Evolutionary conservation across 192 early-diverging fungal species (phyloP).

Genomic region (Podila epicladia): DNA sequence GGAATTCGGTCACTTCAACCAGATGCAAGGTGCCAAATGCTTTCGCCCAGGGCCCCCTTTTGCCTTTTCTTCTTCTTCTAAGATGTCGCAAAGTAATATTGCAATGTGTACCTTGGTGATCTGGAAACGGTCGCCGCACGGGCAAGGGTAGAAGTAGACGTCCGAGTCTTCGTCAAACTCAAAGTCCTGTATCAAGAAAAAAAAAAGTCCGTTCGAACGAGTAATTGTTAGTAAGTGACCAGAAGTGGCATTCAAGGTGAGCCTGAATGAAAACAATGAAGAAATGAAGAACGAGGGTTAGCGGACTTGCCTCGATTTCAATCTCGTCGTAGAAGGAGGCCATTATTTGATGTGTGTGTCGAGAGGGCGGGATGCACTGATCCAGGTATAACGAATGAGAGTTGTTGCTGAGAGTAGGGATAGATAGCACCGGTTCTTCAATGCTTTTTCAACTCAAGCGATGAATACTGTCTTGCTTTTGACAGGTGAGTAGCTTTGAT

Average conservation of each 20-base stretch:
- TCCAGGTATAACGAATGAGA: too few relatives aligned
- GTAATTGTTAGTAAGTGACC: background rate
- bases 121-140: conserved; percentile 95
- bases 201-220: conserved; percentile 33
- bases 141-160: conserved; percentile 93
- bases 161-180: conserved; percentile 87
- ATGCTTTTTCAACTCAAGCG: too few relatives aligned
- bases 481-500: too few relatives aligned
- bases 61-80: too few relatives aligned
- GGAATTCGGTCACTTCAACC: background rate
- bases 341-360: conserved; percentile 22
- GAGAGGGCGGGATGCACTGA: too few relatives aligned
- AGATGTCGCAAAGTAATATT: background rate
- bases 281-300: background rate
- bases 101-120: conserved; percentile 72
- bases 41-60: too few relatives aligned
- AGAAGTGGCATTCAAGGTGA: background rate
- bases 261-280: background rate
- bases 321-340: conserved; percentile 69
- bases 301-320: conserved; percentile 56
- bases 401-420: too few relatives aligned
- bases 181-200: conserved; percentile 77
- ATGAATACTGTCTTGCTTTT: too few relatives aligned
- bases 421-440: too few relatives aligned
- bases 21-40: too few relatives aligned